phyloP scores from a whole-genome alignment of 2,329 filamentous ascomycete species.

The Fusarium buharicum region DNA sequence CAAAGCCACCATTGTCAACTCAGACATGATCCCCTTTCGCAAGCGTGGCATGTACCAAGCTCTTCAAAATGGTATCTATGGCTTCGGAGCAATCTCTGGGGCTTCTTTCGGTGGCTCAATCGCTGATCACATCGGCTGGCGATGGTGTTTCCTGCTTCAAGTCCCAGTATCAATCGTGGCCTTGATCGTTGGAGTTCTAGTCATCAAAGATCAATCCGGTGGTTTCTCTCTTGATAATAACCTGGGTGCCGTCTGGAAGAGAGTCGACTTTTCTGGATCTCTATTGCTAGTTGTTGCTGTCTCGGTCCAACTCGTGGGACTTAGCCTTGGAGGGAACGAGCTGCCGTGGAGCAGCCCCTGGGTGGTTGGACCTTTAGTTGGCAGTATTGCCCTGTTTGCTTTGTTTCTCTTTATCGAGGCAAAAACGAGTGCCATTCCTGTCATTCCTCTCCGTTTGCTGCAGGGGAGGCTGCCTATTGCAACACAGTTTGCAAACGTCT shows the following conservation, averaged over 20 bases:
- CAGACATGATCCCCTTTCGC: slow-evolving; percentile 70
- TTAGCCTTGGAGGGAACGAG: slow-evolving; percentile 67
- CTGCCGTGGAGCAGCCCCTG: slow-evolving; percentile 62
- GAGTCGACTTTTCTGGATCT: slow-evolving; percentile 68
- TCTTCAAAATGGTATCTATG: slow-evolving; percentile 68
- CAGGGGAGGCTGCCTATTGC: slow-evolving; percentile 64
- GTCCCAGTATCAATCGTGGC: slow-evolving; percentile 68
- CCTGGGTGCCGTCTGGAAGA: slow-evolving; percentile 58
- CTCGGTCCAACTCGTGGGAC: slow-evolving; percentile 65
- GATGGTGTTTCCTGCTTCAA: slow-evolving; percentile 73
- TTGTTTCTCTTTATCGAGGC: slow-evolving; percentile 62
- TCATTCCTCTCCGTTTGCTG: slow-evolving; percentile 67
- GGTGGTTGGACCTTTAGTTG: slow-evolving; percentile 58
- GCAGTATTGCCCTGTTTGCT: slow-evolving; percentile 55
- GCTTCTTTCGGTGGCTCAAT: slow-evolving; percentile 73
- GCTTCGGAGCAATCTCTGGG: slow-evolving; percentile 70
- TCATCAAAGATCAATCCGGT: slow-evolving; percentile 59
- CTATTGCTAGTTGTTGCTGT: slow-evolving; percentile 67
- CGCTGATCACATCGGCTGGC: slow-evolving; percentile 73
- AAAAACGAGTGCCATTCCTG: slow-evolving; percentile 60
- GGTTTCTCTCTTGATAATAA: slow-evolving; percentile 45
- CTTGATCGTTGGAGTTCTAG: slow-evolving; percentile 62
- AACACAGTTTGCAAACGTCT: slow-evolving; percentile 68
- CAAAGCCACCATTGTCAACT: slow-evolving; percentile 65
- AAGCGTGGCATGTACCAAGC: slow-evolving; percentile 69